Evolutionary conservation across 139 green algal genomes (phyloP), one percentile per base, ranked within the genome.

Genomic region (Closterium sp.): DNA sequence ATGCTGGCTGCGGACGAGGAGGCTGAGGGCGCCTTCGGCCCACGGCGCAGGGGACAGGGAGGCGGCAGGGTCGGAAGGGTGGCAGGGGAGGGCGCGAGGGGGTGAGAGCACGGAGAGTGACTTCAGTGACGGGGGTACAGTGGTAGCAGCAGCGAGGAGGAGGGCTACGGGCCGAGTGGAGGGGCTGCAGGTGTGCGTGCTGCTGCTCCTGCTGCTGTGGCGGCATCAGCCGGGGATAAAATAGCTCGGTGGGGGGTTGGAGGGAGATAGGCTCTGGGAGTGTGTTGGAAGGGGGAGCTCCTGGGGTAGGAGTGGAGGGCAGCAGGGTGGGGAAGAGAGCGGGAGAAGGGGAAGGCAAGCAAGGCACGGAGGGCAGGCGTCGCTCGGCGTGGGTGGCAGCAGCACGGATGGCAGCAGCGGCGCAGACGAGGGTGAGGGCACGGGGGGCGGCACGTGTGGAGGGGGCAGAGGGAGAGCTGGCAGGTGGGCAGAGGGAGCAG

Each of bases 1-100:
- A 55, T 33, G n/a, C 64, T 83, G 30, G 31, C 31, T 9, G 6
- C 30, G 21, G 86, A 33, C n/a, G 86, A 33, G 86, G 21, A 84
- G 64, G 86, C 64, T 7, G 86, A 89, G 5, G 86, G 66, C 55
- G 86, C 55, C n/a, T 33, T 84, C 35, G 64, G 86, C n/a, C 55
- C 30, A 83, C 64, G 30, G 8, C 16, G 31, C n/a, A 55, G n/a
- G 31, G 31, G 31, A 19, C n/a, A 34, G 28, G 28, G 64, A 10
- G 86, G 30, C 30, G 55, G 6, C 35, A 34, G 64, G 8, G 86
- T 84, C 28, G 86, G 31, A 83, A 89, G 28, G 86, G 31, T 8
- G n/a, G 28, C 1, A 89, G 86, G 64, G 30, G 31, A 89, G 86
- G 55, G 55, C 64, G 30, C 2, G 31, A 9, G 30, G 31, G 86